phyloP scores from a whole-genome alignment of 2,329 filamentous ascomycete genomes.

The Trichoderma pleuroti region DNA sequence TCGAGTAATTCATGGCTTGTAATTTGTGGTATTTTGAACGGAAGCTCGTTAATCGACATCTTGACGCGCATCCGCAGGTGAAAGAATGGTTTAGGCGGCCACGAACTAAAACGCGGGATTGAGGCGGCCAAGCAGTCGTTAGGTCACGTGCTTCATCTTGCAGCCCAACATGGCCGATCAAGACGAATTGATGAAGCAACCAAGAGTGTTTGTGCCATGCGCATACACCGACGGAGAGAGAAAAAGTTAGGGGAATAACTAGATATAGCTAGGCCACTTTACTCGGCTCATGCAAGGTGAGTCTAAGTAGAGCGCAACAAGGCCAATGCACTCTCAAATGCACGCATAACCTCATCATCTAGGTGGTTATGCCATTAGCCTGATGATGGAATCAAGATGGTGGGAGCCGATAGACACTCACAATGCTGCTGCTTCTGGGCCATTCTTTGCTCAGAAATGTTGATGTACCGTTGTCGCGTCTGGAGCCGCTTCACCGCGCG shows the following conservation, averaged over 20 bases:
- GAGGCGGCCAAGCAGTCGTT: background rate
- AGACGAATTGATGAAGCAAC: background rate
- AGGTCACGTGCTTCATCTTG: constrained; percentile 1
- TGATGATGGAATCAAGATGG: background rate
- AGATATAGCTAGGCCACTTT: background rate
- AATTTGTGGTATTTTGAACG: constrained; percentile 26
- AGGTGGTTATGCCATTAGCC: constrained; percentile 21
- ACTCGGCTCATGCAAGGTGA: background rate
- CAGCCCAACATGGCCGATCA: background rate
- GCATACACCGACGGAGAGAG: background rate
- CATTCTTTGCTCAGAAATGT: constrained; percentile 67
- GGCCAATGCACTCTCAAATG: constrained; percentile 60
- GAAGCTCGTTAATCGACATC: constrained; percentile 4
- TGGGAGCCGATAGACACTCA: constrained; percentile 43
- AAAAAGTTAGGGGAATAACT: background rate
- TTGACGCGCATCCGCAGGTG: background rate
- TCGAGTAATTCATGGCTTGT: constrained; percentile 49
- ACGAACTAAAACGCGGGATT: background rate
- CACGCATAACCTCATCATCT: constrained; percentile 55
- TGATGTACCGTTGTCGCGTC: constrained; percentile 74
- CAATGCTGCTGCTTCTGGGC: constrained; percentile 76
- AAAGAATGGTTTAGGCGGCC: background rate
- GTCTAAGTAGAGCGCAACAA: constrained; percentile 42
- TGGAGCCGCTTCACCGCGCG: constrained; percentile 75
- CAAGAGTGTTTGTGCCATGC: background rate